Evolutionary conservation across 1,139 yeast genomes (phyloP).

Genomic region (Eremothecium cymbalariae): DNA sequence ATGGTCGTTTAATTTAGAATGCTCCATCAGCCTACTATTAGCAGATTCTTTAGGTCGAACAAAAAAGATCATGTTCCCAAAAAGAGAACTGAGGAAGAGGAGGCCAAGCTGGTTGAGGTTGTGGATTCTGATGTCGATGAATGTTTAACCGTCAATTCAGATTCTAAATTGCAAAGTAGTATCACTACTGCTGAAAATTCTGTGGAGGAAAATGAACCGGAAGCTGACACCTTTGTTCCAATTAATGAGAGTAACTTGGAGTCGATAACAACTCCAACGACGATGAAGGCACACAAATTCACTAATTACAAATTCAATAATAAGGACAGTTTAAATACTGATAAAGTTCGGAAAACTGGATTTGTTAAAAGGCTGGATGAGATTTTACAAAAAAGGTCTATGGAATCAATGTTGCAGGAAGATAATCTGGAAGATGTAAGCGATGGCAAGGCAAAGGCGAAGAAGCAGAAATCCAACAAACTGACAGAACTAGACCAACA

Average conservation of each 20-base stretch:
- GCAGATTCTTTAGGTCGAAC: slow-evolving; percentile 24
- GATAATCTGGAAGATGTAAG: slow-evolving; percentile 6
- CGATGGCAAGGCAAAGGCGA: slow-evolving; percentile 9
- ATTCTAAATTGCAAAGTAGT: neutral
- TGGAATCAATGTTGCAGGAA: slow-evolving; percentile 7
- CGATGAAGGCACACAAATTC: neutral
- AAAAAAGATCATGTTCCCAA: slow-evolving; percentile 4
- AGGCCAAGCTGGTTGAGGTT: slow-evolving; percentile 6
- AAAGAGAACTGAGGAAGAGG: slow-evolving; percentile 7
- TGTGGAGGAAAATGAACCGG: slow-evolving; percentile 2
- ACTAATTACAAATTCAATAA: neutral
- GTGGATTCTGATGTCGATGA: slow-evolving; percentile 10
- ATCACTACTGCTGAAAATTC: neutral
- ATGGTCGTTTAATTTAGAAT: slow-evolving; percentile 10
- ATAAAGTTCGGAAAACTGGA: neutral
- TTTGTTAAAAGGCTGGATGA: slow-evolving; percentile 4
- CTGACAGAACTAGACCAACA: slow-evolving; percentile 80
- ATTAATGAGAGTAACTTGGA: no score
- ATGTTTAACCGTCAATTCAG: neutral
- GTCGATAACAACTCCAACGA: neutral
- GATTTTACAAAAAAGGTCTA: slow-evolving; percentile 6
- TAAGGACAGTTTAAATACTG: neutral
- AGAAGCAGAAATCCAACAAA: slow-evolving; percentile 20
- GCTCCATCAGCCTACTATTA: slow-evolving; percentile 25
- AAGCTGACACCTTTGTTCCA: no score